Evolutionary conservation across 495 filamentous ascomycete species (phyloP).

Genomic region (Aspergillus kassunensis): DNA sequence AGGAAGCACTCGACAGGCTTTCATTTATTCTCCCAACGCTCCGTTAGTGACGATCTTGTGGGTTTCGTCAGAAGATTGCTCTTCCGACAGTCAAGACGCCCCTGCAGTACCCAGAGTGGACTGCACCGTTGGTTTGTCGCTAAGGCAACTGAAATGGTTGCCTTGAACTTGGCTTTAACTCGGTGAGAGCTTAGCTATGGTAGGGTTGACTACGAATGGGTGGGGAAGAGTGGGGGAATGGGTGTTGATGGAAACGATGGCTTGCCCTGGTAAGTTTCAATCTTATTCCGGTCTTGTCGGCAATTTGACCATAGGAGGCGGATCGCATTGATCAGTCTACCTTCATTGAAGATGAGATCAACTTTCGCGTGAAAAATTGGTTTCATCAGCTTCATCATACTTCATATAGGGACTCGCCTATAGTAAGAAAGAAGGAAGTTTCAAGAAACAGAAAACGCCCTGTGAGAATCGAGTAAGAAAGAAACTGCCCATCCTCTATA

Average conservation of each 20-base stretch:
- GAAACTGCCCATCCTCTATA: slow-evolving; percentile 9
- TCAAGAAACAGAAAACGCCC: slow-evolving; percentile 2
- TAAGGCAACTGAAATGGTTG: background rate
- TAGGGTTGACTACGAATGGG: background rate
- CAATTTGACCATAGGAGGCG: too few relatives aligned
- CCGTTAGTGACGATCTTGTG: slow-evolving; percentile 59
- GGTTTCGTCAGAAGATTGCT: slow-evolving; percentile 25
- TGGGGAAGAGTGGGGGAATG: background rate
- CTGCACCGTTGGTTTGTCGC: slow-evolving; percentile 61
- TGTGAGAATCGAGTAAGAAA: slow-evolving; percentile 5
- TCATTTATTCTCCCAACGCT: slow-evolving; percentile 69
- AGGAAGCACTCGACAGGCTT: slow-evolving; percentile 18
- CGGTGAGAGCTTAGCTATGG: background rate
- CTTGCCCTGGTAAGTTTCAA: background rate
- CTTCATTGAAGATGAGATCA: background rate
- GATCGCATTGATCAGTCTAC: too few relatives aligned
- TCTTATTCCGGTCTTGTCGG: background rate
- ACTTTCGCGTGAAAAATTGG: background rate
- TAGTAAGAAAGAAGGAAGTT: slow-evolving; percentile 8
- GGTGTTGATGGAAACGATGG: background rate
- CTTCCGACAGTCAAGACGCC: slow-evolving; percentile 49
- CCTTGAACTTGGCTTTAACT: background rate
- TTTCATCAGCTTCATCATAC: background rate
- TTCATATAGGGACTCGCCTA: background rate
- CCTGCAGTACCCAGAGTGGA: slow-evolving; percentile 63